Base-by-base conservation (phyloP, 2,329 filamentous ascomycete species). In the Colletotrichum lupini region DNA sequence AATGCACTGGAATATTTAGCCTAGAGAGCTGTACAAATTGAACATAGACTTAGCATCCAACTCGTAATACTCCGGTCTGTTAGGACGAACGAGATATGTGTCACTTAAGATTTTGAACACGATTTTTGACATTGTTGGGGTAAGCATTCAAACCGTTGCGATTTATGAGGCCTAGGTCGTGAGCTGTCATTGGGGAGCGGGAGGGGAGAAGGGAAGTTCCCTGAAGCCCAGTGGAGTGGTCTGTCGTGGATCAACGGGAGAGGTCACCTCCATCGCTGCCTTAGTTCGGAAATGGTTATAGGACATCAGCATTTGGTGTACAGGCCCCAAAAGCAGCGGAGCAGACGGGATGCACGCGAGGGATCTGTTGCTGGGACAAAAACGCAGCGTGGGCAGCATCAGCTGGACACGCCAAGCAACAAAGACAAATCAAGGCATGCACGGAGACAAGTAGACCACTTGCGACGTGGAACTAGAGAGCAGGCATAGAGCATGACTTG, bases 171-270 rank as follows among this genome's bases (percentile, higher is more conserved):
- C 26, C 55, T 19, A 42, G 56, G 28, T 16, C 30, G 46, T 71
- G 62, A 67, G 60, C 46, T 56, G 68, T 71, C 56, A 65, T 19
- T 16, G 22, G 30, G n/a, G 30, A 26, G 62, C 56, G 62, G 24
- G 9, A 59, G 22, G 30, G 32, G 3, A 12, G 9, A 24, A 71
- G 68, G 68, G 62, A 67, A 61, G 55, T 26, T 55, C 68, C 62
- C 11, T 71, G 55, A 4, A 61, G 62, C 24, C 30, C n/a, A 37
- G 11, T 24, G 57, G 37, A n/a, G 57, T 60, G 58, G 28, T 12
- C 22, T 7, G 6, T 11, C 12, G 12, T 16, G 26, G 12, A 24
- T 26, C 12, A 6, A 26, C 28, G 12, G 53, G 9, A 55, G 3
- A 11, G 22, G 22, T 16, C 22, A 24, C 24, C 16, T 46, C 11